Evolutionary conservation across 306 rosid genomes (phyloP).

Genomic region (Phaseolus lunatus): DNA sequence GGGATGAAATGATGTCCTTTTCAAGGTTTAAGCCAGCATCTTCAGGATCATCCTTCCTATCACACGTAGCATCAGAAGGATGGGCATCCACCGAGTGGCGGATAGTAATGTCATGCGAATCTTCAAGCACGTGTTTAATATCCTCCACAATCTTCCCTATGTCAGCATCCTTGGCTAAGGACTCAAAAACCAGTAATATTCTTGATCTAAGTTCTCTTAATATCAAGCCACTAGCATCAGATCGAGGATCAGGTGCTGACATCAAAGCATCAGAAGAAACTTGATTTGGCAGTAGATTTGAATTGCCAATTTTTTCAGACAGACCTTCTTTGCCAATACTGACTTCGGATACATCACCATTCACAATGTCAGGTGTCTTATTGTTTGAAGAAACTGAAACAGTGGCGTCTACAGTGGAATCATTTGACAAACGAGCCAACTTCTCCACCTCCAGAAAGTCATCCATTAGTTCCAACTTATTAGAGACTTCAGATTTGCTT

Average conservation of each 20-base stretch:
- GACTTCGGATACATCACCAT: conserved; percentile 50
- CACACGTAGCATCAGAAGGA: conserved; percentile 59
- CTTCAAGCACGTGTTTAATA: conserved; percentile 74
- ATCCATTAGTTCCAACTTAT: conserved; percentile 90
- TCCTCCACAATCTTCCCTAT: conserved; percentile 75
- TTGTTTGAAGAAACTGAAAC: conserved; percentile 50
- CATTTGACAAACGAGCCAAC: conserved; percentile 79
- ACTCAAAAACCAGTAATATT: conserved; percentile 72
- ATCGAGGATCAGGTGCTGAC: conserved; percentile 43
- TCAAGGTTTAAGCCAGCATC: conserved; percentile 66
- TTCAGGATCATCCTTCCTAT: conserved; percentile 74
- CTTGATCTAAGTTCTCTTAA: conserved; percentile 73
- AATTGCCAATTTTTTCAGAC: conserved; percentile 50
- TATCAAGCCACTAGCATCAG: conserved; percentile 53
- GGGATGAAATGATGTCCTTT: conserved; percentile 58
- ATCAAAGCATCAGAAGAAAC: conserved; percentile 49
- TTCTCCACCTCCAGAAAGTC: conserved; percentile 99
- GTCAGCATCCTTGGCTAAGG: conserved; percentile 72
- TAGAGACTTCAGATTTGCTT: conserved; percentile 68
- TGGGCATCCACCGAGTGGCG: conserved; percentile 55
- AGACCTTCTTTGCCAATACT: conserved; percentile 45
- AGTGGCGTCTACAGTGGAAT: conserved; percentile 60
- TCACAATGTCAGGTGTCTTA: conserved; percentile 55
- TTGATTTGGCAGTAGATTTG: conserved; percentile 49
- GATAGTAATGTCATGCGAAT: conserved; percentile 59